These are phyloP conservation scores for Colletotrichum australisinense DNA, from an alignment of 2,329 filamentous ascomycete genomes.

Conservation along the genomic window DNA sequence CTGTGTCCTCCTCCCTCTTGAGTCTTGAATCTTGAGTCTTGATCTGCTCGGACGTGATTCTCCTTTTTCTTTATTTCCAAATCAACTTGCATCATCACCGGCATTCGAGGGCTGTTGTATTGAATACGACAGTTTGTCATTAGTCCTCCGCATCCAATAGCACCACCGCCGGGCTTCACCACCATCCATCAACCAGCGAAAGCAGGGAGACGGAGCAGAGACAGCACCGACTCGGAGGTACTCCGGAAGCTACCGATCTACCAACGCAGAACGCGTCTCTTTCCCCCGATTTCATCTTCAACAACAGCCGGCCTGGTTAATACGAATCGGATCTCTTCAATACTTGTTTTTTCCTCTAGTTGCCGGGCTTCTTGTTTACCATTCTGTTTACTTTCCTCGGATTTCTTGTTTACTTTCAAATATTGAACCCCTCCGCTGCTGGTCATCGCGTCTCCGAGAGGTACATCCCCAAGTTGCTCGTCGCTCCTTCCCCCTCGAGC, in stretches of 20 bases:
- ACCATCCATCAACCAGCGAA: neutral
- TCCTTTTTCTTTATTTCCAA: neutral
- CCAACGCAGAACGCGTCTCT: neutral
- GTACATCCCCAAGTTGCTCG: neutral
- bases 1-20: constrained; percentile 28
- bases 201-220: constrained; percentile 9
- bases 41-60: constrained; percentile 10
- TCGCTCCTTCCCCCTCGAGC: neutral
- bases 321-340: constrained; percentile 12
- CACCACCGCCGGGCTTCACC: neutral
- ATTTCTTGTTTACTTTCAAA: neutral
- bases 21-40: constrained; percentile 9
- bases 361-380: constrained; percentile 6
- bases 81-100: constrained; percentile 25
- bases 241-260: constrained; percentile 2
- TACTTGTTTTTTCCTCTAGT: constrained; percentile 10
- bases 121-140: constrained; percentile 28
- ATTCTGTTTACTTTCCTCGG: neutral
- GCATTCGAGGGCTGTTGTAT: constrained; percentile 32
- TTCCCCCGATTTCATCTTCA: constrained; percentile 14
- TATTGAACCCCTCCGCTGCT: constrained; percentile 15
- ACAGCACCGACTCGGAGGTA: constrained; percentile 3
- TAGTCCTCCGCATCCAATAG: neutral
- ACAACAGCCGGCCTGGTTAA: constrained; percentile 28
- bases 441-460: neutral